phyloP scores from a whole-genome alignment of 768 basidiomycete species.

The Sistotremastrum niveocremeum region DNA sequence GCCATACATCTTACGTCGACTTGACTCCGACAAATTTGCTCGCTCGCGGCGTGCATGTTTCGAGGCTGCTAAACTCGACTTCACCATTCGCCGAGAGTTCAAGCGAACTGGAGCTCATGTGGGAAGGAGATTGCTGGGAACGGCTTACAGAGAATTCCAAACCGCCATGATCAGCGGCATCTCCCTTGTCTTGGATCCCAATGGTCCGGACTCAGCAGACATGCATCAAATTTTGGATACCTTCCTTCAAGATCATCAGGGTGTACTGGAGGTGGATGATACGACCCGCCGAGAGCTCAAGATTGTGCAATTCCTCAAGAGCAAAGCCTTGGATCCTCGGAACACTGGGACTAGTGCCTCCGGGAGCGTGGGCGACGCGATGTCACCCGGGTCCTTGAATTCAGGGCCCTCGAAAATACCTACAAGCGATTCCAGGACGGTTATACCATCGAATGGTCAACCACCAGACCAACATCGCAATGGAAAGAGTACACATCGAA shows the following conservation, averaged over 20 bases:
- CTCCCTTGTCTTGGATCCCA: constrained; percentile 69
- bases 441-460: too few species aligned
- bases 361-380: constrained; percentile 2
- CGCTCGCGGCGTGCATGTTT: constrained; percentile 81
- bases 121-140: constrained; percentile 56
- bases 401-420: neutral
- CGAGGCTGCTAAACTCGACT: constrained; percentile 81
- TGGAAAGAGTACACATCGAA: too few species aligned
- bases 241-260: constrained; percentile 57
- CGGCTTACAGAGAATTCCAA: constrained; percentile 79
- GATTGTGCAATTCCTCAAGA: constrained; percentile 72
- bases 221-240: constrained; percentile 74
- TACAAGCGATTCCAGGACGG: neutral
- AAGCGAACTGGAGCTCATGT: constrained; percentile 47
- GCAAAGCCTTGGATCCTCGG: constrained; percentile 30
- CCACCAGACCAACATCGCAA: too few species aligned
- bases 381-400: neutral
- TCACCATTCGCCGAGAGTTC: constrained; percentile 61
- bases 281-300: constrained; percentile 73
- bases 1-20: constrained; percentile 72
- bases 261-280: constrained; percentile 55
- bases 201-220: constrained; percentile 46
- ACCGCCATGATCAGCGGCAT: constrained; percentile 84
- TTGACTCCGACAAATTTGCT: constrained; percentile 67
- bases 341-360: constrained; percentile 4